These are phyloP conservation scores for Bruguiera hainesii DNA, from an alignment of 441 rosid genomes.

Conservation along the genomic window DNA sequence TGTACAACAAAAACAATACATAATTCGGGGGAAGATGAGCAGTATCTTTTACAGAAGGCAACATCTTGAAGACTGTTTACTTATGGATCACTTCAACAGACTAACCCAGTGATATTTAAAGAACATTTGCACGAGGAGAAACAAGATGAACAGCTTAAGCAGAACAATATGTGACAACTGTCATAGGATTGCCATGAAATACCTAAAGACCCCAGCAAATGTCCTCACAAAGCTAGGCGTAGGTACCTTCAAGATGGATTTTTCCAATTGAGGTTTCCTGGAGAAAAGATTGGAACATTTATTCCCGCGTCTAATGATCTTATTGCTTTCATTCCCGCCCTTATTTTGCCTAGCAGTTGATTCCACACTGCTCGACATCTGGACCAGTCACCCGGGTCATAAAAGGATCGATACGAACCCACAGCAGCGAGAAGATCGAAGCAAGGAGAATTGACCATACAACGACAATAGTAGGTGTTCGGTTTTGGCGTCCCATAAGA, in stretches of 20 bases:
- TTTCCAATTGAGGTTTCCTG: slow-evolving; percentile 13
- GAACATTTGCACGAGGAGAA: background rate
- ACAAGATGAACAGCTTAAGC: background rate
- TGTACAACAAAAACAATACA: background rate
- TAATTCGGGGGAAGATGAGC: background rate
- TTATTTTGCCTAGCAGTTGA: slow-evolving; percentile 58
- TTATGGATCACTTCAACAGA: background rate
- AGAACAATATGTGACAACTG: background rate
- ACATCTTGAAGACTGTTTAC: background rate
- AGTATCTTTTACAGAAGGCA: background rate
- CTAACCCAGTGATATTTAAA: background rate
- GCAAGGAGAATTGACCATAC: slow-evolving; percentile 98
- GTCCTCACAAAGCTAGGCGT: slow-evolving; percentile 8
- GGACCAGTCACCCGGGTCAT: slow-evolving; percentile 89
- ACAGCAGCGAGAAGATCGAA: slow-evolving; percentile 93
- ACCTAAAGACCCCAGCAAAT: background rate
- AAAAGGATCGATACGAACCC: slow-evolving; percentile 98
- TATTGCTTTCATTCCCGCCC: background rate
- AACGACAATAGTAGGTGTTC: slow-evolving; percentile 94
- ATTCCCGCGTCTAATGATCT: background rate
- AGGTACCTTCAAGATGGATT: slow-evolving; percentile 15
- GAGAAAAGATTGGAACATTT: slow-evolving; percentile 5
- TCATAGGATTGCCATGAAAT: background rate
- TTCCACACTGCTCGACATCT: slow-evolving; percentile 69
- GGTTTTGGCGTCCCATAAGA: slow-evolving; percentile 97